A percentile compares a stretch with the other conserved stretches of the same genome.
These are phyloP conservation scores for Heliocybe sulcata DNA, from an alignment of 1,284 basidiomycete genomes.

Conservation along the genomic window DNA sequence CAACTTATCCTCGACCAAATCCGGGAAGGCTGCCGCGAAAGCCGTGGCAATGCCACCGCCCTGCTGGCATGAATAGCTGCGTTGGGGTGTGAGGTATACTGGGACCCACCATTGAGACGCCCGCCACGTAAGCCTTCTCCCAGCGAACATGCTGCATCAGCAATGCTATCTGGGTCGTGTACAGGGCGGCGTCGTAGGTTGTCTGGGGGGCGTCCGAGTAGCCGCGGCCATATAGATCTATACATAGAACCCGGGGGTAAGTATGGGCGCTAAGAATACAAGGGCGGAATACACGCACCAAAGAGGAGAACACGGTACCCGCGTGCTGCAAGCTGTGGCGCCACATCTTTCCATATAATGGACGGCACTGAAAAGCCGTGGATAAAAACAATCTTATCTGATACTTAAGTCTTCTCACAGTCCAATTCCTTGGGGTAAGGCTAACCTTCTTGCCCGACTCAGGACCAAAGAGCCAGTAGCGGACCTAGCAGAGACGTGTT, in stretches of 20 bases:
- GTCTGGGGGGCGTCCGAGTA: conserved; percentile 71
- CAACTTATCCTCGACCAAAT: conserved; percentile 55
- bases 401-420: background rate
- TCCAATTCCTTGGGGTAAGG: background rate
- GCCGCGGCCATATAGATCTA: conserved; percentile 74
- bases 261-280: conserved; percentile 2
- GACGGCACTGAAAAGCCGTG: conserved; percentile 73
- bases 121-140: conserved; percentile 55
- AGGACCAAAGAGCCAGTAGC: conserved; percentile 72
- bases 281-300: conserved; percentile 30
- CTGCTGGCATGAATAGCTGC: conserved; percentile 23
- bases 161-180: conserved; percentile 71
- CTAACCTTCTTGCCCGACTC: conserved; percentile 59
- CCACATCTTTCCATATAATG: conserved; percentile 68
- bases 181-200: conserved; percentile 54
- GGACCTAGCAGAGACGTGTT: conserved; percentile 31
- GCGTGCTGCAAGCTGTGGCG: conserved; percentile 47
- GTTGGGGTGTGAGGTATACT: background rate
- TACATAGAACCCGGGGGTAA: conserved; percentile 5
- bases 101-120: conserved; percentile 63
- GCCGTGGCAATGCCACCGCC: conserved; percentile 67
- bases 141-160: conserved; percentile 72
- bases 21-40: conserved; percentile 63
- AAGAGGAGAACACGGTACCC: conserved; percentile 74
- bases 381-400: conserved; percentile 59